These are phyloP conservation scores for Solanum dulcamara DNA, from an alignment of 257 asterid genomes.

Conservation along the genomic window DNA sequence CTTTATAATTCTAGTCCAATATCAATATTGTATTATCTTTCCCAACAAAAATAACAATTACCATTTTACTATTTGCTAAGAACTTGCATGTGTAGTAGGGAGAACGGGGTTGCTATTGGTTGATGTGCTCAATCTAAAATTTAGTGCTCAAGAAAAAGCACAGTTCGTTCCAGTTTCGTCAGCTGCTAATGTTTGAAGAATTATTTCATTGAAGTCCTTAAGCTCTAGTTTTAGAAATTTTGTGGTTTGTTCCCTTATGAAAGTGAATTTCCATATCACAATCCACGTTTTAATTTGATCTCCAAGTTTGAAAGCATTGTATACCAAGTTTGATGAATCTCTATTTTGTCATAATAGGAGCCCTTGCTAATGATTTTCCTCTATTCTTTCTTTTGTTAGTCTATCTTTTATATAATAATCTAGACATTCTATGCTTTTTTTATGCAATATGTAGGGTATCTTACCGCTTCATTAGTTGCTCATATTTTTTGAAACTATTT, in stretches of 20 bases:
- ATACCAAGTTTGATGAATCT: not conserved
- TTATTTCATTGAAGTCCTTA: not conserved
- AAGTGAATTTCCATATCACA: too few relatives aligned
- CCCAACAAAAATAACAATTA: not conserved
- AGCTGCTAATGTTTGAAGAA: not conserved
- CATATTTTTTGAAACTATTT: conserved; percentile 86
- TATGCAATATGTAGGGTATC: conserved; percentile 44
- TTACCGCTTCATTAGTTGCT: conserved; percentile 70
- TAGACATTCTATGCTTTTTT: not conserved
- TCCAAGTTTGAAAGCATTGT: not conserved
- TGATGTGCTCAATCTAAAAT: not conserved
- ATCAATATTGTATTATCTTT: too few relatives aligned
- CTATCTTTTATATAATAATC: not conserved
- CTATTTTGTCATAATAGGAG: not conserved
- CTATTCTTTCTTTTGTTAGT: not conserved
- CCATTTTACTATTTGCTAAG: not conserved
- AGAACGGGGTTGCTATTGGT: not conserved
- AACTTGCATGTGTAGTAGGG: not conserved
- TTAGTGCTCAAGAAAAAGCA: not conserved
- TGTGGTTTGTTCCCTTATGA: not conserved
- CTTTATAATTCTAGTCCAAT: not conserved
- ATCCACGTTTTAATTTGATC: not conserved
- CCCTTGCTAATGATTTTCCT: not conserved
- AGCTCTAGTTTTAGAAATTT: not conserved
- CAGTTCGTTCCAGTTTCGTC: not conserved